phyloP scores from a whole-genome alignment of 1,284 basidiomycete genomes.

The Trametes versicolor region DNA sequence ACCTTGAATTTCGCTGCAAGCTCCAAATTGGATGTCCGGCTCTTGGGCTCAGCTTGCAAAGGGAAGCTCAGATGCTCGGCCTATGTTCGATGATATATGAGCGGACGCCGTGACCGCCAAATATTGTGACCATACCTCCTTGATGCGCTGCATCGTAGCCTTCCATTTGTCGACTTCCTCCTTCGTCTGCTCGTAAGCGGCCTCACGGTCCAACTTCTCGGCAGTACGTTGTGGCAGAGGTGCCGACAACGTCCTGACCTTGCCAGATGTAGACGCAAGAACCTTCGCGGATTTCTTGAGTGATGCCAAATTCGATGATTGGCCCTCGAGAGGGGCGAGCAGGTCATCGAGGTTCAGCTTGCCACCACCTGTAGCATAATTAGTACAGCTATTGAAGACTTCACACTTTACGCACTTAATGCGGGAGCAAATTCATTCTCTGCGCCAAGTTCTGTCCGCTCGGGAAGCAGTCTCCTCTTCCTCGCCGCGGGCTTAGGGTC shows the following conservation, averaged over 20 bases:
- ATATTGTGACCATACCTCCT: conserved; percentile 60
- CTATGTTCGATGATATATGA: conserved; percentile 46
- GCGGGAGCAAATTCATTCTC: conserved; percentile 79
- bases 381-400: conserved; percentile 4
- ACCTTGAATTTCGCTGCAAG: conserved; percentile 85
- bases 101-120: not conserved
- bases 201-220: conserved; percentile 91
- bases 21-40: conserved; percentile 78
- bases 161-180: conserved; percentile 96
- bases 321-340: conserved; percentile 69
- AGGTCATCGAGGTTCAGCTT: conserved; percentile 81
- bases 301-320: conserved; percentile 66
- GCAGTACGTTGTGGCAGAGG: conserved; percentile 90
- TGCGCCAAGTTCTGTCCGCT: conserved; percentile 77
- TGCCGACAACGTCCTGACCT: conserved; percentile 75
- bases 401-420: conserved; percentile 50
- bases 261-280: conserved; percentile 60
- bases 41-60: conserved; percentile 73
- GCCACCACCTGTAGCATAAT: conserved; percentile 49
- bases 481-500: conserved; percentile 45
- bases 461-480: conserved; percentile 73
- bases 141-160: conserved; percentile 88
- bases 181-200: conserved; percentile 94
- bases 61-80: conserved; percentile 95
- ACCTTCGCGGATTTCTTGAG: conserved; percentile 78